phyloP scores from a whole-genome alignment of 345 rosid genomes.

The Hibiscus tridactylites region DNA sequence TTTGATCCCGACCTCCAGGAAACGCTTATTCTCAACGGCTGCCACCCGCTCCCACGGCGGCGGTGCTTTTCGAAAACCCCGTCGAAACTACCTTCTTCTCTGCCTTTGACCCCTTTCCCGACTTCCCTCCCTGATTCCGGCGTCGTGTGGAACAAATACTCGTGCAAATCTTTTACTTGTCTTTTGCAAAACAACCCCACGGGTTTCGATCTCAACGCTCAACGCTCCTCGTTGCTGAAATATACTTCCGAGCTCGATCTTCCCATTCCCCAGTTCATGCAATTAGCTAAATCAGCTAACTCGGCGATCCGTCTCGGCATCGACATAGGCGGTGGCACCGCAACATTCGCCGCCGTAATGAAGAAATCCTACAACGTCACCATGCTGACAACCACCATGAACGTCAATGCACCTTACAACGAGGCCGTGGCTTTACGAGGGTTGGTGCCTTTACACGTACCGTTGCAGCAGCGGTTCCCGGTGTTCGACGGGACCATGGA shows the following conservation, averaged over 20 bases:
- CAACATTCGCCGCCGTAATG: conserved; percentile 82
- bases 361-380: conserved; percentile 54
- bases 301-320: conserved; percentile 67
- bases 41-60: conserved; percentile 98
- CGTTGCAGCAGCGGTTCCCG: conserved; percentile 86
- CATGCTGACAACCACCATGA: conserved; percentile 81
- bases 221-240: conserved; percentile 35
- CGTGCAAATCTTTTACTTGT: conserved; percentile 70
- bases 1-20: conserved; percentile 66
- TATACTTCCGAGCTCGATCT: conserved; percentile 78
- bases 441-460: conserved; percentile 78
- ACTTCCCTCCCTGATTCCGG: conserved; percentile 54
- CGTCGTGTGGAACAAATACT: conserved; percentile 64
- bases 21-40: conserved; percentile 82
- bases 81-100: conserved; percentile 33
- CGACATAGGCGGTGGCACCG: conserved; percentile 87
- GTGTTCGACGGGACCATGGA: conserved; percentile 86
- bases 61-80: conserved; percentile 92
- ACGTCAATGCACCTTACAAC: conserved; percentile 74
- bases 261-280: conserved; percentile 73
- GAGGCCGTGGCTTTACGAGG: conserved; percentile 91
- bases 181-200: conserved; percentile 39
- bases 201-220: conserved; percentile 56
- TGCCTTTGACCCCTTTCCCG: conserved; percentile 43
- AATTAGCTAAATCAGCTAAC: conserved; percentile 48